Evolutionary conservation across 2,329 filamentous ascomycete species (phyloP), one percentile per base, ranked within the genome.

Genomic region (Clarireedia sp.): DNA sequence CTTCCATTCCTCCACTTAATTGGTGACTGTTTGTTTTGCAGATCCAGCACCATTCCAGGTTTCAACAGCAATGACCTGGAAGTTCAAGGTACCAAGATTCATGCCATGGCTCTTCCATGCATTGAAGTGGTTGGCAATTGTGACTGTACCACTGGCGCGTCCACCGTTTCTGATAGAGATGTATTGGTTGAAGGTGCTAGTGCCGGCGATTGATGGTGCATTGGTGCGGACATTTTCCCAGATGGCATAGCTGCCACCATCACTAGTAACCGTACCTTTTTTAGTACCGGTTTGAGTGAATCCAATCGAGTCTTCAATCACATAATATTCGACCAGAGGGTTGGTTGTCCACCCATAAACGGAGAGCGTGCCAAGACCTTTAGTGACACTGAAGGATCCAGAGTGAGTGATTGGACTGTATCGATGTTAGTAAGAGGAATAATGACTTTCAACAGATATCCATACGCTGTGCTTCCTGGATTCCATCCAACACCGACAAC

Each of bases 251-350:
- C 72, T 75, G 8, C 74, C 72, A 43, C 78, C 79, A 40, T 80
- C 79, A 24, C 67, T 70, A 24, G 70, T 74, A 60, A 82, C 74
- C 54, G 73, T 74, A 24, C 78, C 79, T 64, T 76, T 77, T 56
- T 70, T 68, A 1, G 72, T 74, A 59, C 72, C 72, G 16, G 70
- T 74, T 62, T 73, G 71, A 55, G 72, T 71, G 1, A 76, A 76
- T 45, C 77, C 72, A 63, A 79, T 75, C 36, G 71, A 72, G 57
- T 75, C 76, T 58, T 82, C 79, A 60, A 82, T 72, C 55, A 82
- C 75, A 69, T 82, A 82, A 70, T 81, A 81, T 62, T 82, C 79
- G 63, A 81, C 71, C n/a, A 80, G 68, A 0, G 77, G 77, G 64
- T 72, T 74, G 17, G 66, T 70, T 2, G 76, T 78, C 78, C 79